phyloP scores from a whole-genome alignment of 1,139 yeast species.

The Hemisphaericaspora lyxosophila region DNA sequence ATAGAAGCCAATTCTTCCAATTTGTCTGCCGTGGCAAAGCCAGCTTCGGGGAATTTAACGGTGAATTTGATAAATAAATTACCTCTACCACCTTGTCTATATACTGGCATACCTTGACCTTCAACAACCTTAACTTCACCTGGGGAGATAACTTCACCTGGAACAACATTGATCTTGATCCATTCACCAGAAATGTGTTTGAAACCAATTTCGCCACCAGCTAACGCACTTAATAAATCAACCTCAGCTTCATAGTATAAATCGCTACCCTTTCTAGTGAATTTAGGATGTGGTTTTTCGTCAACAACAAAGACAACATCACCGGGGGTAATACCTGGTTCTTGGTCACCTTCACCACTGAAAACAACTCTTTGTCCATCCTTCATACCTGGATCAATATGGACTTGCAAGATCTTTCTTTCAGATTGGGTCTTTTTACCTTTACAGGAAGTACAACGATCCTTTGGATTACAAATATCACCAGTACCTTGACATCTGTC shows the following conservation, averaged over 20 bases:
- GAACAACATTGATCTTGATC: conserved; percentile 75
- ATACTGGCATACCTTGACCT: conserved; percentile 94
- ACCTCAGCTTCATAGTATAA: conserved; percentile 82
- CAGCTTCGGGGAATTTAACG: conserved; percentile 66
- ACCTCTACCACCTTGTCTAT: conserved; percentile 74
- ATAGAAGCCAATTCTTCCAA: conserved; percentile 63
- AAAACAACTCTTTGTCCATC: conserved; percentile 91
- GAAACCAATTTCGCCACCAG: conserved; percentile 90
- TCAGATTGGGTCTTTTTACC: conserved; percentile 89
- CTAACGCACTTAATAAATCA: conserved; percentile 89
- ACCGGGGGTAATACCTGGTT: conserved; percentile 93
- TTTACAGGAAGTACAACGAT: conserved; percentile 81
- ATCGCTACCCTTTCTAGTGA: conserved; percentile 89
- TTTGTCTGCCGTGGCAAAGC: conserved; percentile 66
- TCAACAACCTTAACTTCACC: conserved; percentile 79
- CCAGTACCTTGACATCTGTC: conserved; percentile 92
- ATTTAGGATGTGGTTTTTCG: conserved; percentile 79
- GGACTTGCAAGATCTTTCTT: conserved; percentile 91
- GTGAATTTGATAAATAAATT: conserved; percentile 69
- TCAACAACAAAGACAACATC: conserved; percentile 91
- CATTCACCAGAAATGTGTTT: conserved; percentile 88
- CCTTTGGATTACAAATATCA: conserved; percentile 82
- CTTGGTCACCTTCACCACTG: conserved; percentile 97
- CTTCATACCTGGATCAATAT: conserved; percentile 96
- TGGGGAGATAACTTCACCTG: conserved; percentile 94